These are phyloP conservation scores for Kwoniella bestiolae DNA, from an alignment of 768 basidiomycete species.

Conservation along the genomic window DNA sequence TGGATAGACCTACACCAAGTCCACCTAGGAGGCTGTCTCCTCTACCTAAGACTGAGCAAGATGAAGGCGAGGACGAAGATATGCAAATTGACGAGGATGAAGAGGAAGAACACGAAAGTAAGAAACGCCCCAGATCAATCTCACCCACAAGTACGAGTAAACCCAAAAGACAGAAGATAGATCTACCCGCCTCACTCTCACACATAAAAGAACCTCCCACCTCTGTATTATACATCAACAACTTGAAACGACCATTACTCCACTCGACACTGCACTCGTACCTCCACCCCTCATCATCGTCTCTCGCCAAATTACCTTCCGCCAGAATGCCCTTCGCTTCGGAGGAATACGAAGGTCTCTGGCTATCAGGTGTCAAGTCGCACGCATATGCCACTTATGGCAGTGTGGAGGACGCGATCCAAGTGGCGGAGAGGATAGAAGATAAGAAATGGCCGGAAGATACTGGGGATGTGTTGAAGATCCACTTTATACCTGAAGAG, in stretches of 20 bases:
- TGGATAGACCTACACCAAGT: slow-evolving; percentile 11
- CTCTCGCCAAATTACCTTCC: slow-evolving; percentile 23
- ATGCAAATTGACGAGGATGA: slow-evolving; percentile 17
- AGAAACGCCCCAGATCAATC: slow-evolving; percentile 20
- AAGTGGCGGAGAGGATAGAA: slow-evolving; percentile 42
- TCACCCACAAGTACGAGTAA: slow-evolving; percentile 11
- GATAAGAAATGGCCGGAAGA: slow-evolving; percentile 46
- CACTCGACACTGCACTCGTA: slow-evolving; percentile 43
- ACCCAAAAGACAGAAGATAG: slow-evolving; percentile 20
- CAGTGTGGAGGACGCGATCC: slow-evolving; percentile 28
- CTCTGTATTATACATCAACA: slow-evolving; percentile 50
- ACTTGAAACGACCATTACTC: slow-evolving; percentile 53
- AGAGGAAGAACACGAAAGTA: slow-evolving; percentile 1
- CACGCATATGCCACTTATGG: slow-evolving; percentile 47
- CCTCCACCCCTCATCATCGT: slow-evolving; percentile 16
- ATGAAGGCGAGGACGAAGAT: slow-evolving; percentile 15
- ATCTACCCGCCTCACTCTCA: slow-evolving; percentile 40
- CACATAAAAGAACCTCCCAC: slow-evolving; percentile 55
- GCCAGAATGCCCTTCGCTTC: slow-evolving; percentile 38
- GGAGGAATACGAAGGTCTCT: slow-evolving; percentile 34
- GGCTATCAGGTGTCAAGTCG: slow-evolving; percentile 49
- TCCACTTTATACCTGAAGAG: slow-evolving; percentile 52
- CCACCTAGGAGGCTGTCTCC: slow-evolving; percentile 19
- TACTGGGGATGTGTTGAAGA: slow-evolving; percentile 41
- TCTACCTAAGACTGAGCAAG: slow-evolving; percentile 1